These are phyloP conservation scores for Corinectria fuckeliana DNA, from an alignment of 2,329 filamentous ascomycete species.

Conservation along the genomic window DNA sequence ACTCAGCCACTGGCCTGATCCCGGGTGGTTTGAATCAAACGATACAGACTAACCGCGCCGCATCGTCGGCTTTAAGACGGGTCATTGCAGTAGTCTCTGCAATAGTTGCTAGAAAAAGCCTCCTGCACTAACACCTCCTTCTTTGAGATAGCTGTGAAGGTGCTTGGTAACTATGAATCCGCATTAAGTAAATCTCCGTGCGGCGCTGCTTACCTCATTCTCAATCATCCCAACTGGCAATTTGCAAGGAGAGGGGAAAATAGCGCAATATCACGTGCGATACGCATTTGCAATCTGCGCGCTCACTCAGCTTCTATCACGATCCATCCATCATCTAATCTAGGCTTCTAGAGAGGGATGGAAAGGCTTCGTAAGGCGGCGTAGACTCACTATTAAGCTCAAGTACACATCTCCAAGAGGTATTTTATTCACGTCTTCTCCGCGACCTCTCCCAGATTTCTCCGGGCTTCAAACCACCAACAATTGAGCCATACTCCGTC, in stretches of 20 bases:
- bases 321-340: too few species aligned
- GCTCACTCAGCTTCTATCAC: constrained; percentile 29
- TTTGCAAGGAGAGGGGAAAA: constrained; percentile 16
- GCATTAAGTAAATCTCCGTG: not conserved
- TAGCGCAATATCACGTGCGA: constrained; percentile 34
- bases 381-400: constrained; percentile 8
- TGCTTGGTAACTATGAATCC: not conserved
- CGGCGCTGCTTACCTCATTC: constrained; percentile 7
- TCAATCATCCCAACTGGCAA: not conserved
- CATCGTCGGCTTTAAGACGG: too few species aligned
- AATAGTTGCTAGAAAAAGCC: too few species aligned
- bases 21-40: not conserved
- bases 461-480: not conserved
- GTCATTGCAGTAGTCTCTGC: not conserved
- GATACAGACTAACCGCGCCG: too few species aligned
- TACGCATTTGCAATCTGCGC: constrained; percentile 29
- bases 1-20: not conserved
- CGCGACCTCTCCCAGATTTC: not conserved
- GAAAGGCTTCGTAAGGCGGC: constrained; percentile 16
- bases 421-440: not conserved
- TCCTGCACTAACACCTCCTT: not conserved
- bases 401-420: not conserved
- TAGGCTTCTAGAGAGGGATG: constrained; percentile 13
- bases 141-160: not conserved
- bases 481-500: not conserved